A percentile compares a stretch with the other conserved stretches of the same genome.
These are phyloP conservation scores for Pelargonium cotyledonis DNA, from an alignment of 441 rosid species.

Conservation along the genomic window DNA sequence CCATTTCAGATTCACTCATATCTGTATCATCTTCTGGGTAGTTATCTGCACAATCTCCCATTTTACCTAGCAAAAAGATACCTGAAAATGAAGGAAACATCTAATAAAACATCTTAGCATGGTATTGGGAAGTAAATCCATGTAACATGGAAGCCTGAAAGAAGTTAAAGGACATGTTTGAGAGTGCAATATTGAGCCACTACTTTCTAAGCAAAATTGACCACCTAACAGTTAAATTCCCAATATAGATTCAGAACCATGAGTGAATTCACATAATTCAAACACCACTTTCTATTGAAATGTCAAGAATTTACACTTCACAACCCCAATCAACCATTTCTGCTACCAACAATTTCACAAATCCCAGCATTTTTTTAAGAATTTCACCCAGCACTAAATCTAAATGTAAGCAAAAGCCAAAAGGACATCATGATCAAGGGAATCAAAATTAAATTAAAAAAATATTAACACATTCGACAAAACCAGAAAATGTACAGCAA, in stretches of 20 bases:
- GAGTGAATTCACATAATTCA: neutral
- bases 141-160: neutral
- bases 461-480: neutral
- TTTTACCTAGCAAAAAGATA: constrained; percentile 4
- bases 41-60: constrained; percentile 29
- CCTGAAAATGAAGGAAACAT: constrained; percentile 5
- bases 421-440: neutral
- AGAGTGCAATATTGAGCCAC: neutral
- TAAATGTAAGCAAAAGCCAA: neutral
- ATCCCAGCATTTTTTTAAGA: neutral
- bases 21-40: constrained; percentile 42
- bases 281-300: neutral
- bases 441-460: neutral
- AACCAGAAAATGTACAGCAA: neutral
- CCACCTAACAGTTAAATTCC: neutral
- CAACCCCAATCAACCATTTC: no score
- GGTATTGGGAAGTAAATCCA: neutral
- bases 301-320: neutral
- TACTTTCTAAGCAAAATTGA: neutral
- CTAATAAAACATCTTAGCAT: neutral
- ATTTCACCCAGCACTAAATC: neutral
- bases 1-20: constrained; percentile 50
- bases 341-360: neutral
- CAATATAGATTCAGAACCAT: neutral
- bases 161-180: no score